A percentile compares a stretch with the other conserved stretches of the same genome.
phyloP scores from a whole-genome alignment of 768 basidiomycete species.

The Suillus lakei region DNA sequence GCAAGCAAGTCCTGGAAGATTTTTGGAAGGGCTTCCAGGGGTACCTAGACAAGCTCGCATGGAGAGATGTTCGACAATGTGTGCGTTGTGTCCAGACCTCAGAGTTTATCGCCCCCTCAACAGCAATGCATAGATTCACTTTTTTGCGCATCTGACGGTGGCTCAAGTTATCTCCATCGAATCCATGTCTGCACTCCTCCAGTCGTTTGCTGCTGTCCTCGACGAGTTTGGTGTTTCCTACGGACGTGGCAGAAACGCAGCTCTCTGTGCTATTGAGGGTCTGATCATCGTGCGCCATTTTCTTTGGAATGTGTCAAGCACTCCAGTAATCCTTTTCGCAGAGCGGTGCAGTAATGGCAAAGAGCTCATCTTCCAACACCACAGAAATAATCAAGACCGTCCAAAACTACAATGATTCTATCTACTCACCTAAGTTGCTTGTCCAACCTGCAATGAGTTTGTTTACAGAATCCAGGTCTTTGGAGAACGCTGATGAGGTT shows the following conservation, averaged over 20 bases:
- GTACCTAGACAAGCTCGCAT: constrained; percentile 86
- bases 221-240: constrained; percentile 90
- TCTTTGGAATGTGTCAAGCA: background rate
- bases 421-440: constrained; percentile 59
- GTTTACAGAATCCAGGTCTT: constrained; percentile 45
- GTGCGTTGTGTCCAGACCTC: constrained; percentile 49
- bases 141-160: constrained; percentile 88
- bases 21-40: constrained; percentile 91
- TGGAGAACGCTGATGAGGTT: constrained; percentile 70
- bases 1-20: constrained; percentile 81
- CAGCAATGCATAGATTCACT: constrained; percentile 69
- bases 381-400: constrained; percentile 74
- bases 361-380: constrained; percentile 60
- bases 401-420: constrained; percentile 70
- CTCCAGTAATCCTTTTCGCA: constrained; percentile 29
- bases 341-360: constrained; percentile 72
- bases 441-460: constrained; percentile 65
- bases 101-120: background rate
- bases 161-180: constrained; percentile 74
- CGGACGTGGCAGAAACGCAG: constrained; percentile 81
- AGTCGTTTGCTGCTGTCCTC: constrained; percentile 84
- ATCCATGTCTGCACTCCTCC: constrained; percentile 81
- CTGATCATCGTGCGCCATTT: constrained; percentile 65
- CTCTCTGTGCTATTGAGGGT: constrained; percentile 81
- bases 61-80: constrained; percentile 88